Conservation (phyloP, 306 rosid species). For the Morella rubra region DNA sequence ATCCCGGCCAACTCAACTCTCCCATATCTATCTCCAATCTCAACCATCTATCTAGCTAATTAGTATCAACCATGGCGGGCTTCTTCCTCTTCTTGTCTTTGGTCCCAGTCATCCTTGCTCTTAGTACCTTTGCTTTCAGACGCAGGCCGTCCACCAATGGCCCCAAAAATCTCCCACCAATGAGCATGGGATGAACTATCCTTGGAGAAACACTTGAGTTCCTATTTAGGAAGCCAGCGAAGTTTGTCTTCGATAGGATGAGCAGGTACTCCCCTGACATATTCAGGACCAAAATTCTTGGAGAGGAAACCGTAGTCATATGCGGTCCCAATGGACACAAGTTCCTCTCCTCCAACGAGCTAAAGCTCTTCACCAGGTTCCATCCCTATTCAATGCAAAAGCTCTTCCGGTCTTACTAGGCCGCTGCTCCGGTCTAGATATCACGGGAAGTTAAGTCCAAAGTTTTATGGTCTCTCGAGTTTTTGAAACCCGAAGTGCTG, state of each 20-base stretch:
- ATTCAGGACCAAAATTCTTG: conserved; percentile 59
- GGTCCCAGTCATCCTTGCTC: background rate
- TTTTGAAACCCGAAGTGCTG: conserved; percentile 63
- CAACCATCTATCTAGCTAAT: background rate
- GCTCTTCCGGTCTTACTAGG: background rate
- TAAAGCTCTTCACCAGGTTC: conserved; percentile 41
- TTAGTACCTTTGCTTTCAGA: background rate
- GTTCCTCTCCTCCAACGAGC: conserved; percentile 51
- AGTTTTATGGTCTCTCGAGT: conserved; percentile 37
- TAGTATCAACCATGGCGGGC: background rate
- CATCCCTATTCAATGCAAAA: background rate
- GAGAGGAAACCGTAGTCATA: conserved; percentile 56
- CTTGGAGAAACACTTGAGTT: conserved; percentile 53
- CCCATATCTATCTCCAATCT: background rate
- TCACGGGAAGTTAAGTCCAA: background rate
- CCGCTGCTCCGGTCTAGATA: background rate
- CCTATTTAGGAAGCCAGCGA: conserved; percentile 42
- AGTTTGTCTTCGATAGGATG: conserved; percentile 41
- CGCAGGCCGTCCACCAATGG: background rate
- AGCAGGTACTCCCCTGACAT: conserved; percentile 48
- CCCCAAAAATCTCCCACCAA: conserved; percentile 51
- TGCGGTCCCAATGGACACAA: conserved; percentile 63
- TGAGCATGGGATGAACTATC: conserved; percentile 64
- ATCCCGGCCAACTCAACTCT: background rate
- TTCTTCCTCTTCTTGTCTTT: background rate